Conservation (phyloP, 2,329 filamentous ascomycete species). For the Talaromyces amestolkiae region DNA sequence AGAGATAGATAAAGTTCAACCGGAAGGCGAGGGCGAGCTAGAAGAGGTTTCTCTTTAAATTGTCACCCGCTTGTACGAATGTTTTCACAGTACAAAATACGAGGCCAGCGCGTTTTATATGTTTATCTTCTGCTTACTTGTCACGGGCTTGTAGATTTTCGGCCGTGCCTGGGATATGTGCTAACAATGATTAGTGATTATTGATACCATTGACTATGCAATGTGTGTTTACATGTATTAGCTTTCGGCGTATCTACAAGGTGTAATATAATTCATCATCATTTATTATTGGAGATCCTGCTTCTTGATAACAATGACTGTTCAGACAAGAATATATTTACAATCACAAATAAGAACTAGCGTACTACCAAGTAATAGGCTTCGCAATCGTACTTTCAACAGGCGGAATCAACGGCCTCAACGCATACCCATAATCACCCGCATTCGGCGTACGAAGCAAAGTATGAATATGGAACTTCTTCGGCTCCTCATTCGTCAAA, state of each 20-base stretch:
- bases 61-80: not conserved
- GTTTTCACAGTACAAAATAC: not conserved
- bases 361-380: slow-evolving; percentile 33
- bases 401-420: slow-evolving; percentile 40
- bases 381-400: slow-evolving; percentile 39
- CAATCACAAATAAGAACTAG: not conserved
- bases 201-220: slow-evolving; percentile 4
- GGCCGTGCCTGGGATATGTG: slow-evolving; percentile 7
- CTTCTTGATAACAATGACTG: too few species aligned
- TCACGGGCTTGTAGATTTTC: slow-evolving; percentile 1
- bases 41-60: slow-evolving; percentile 25
- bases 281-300: too few species aligned
- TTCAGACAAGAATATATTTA: not conserved
- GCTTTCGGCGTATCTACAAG: not conserved
- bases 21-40: slow-evolving; percentile 22
- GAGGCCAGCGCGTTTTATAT: not conserved
- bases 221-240: not conserved
- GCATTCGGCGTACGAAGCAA: slow-evolving; percentile 69
- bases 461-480: slow-evolving; percentile 78
- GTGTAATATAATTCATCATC: not conserved
- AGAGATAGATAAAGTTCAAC: slow-evolving; percentile 13
- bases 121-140: slow-evolving; percentile 2
- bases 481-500: slow-evolving; percentile 67
- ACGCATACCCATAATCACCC: slow-evolving; percentile 69
- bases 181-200: slow-evolving; percentile 12